Base-by-base conservation (phyloP, 306 rosid genomes). In the Vicia villosa region DNA sequence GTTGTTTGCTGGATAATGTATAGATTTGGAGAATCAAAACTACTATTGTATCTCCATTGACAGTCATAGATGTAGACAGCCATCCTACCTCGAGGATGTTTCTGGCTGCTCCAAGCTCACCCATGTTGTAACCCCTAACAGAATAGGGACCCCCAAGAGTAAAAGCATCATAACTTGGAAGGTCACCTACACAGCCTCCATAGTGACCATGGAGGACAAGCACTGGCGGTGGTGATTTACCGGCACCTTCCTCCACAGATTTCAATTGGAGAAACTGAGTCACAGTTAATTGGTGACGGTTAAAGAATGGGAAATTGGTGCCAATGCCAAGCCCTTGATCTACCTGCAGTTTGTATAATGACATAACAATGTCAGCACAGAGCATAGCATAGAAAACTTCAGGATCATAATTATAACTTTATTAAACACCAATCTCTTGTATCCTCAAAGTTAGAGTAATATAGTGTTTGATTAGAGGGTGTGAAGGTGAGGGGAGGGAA, bases 141-240 rank as follows among this genome's bases (percentile, higher is more conserved):
- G 99, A 95, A 78, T 95, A 95, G 70, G 99, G 99, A 4, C 99
- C 99, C 5, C 99, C 99, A 5, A 95, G 99, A 58, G 96, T 87
- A 85, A 94, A 94, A 75, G 99, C 96, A 75, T 94, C 99, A 40
- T 94, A 94, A 69, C 97, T 91, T 45, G 99, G 97, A 79, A 95
- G 99, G 70, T 95, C 97, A 42, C 99, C 99, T 3, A 95, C 96
- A 79, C 99, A 95, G 72, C 97, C 99, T 80, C 99, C 97, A 74
- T 89, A 94, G 80, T 86, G 99, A 16, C 99, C 89, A 22, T 91
- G 99, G 79, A 95, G 92, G 28, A 95, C 99, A 71, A 95, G 91
- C 63, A 91, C 97, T 1, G 97, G 97, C 5, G 99, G 99, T 26
- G 99, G 95, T 46, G 97, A 78, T 74, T 95, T 91, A 37, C 97